phyloP scores from a whole-genome alignment of 768 basidiomycete genomes.

The Suillus subalutaceus region DNA sequence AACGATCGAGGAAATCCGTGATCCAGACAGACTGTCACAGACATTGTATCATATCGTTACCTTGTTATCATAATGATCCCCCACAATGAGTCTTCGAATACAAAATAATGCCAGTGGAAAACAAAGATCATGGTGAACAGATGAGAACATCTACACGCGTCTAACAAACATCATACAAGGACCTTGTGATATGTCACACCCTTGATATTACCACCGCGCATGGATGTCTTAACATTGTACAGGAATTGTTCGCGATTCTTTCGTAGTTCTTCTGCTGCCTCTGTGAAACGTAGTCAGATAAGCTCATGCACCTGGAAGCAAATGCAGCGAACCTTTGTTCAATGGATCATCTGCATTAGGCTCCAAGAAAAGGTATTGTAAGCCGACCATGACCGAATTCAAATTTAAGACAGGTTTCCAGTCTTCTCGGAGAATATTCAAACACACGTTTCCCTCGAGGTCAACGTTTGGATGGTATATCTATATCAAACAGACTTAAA shows the following conservation, averaged over 20 bases:
- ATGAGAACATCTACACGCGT: slow-evolving; percentile 14
- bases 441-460: slow-evolving; percentile 95
- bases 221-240: slow-evolving; percentile 82
- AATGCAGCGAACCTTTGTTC: slow-evolving; percentile 84
- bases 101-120: slow-evolving; percentile 2
- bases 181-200: slow-evolving; percentile 84
- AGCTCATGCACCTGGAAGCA: not conserved
- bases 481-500: slow-evolving; percentile 42
- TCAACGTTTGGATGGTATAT: slow-evolving; percentile 99
- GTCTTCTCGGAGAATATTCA: slow-evolving; percentile 98
- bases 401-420: slow-evolving; percentile 99
- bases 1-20: not conserved
- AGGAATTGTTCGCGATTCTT: slow-evolving; percentile 85
- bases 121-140: slow-evolving; percentile 2
- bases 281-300: slow-evolving; percentile 46
- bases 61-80: slow-evolving; percentile 4
- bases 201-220: slow-evolving; percentile 81
- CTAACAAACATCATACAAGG: slow-evolving; percentile 39
- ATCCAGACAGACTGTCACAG: not conserved
- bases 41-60: slow-evolving; percentile 1
- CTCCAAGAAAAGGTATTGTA: slow-evolving; percentile 98
- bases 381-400: slow-evolving; percentile 96
- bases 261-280: slow-evolving; percentile 93
- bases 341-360: slow-evolving; percentile 98
- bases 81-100: not conserved